Evolutionary conservation across 768 basidiomycete species (phyloP).

Genomic region (Rhodosporidiobolus odoratus): DNA sequence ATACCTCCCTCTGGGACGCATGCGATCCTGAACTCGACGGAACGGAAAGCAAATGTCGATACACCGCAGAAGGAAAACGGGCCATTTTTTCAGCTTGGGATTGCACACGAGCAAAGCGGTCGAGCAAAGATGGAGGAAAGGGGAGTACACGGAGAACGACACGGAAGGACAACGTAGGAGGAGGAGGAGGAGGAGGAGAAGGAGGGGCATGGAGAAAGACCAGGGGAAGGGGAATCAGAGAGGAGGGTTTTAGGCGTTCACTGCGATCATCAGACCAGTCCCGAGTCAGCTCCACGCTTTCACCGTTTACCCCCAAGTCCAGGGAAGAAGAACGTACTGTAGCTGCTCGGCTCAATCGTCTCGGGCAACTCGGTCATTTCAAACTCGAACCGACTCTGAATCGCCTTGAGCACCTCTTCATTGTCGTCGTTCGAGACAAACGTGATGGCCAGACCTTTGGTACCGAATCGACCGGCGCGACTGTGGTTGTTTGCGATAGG

Average conservation of each 20-base stretch:
- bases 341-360: constrained; percentile 86
- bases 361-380: constrained; percentile 92
- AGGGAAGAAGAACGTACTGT: constrained; percentile 51
- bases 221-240: not conserved
- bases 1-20: too few relatives aligned
- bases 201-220: not conserved
- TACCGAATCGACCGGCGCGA: constrained; percentile 98
- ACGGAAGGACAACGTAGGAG: not conserved
- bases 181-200: not conserved
- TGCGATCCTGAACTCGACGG: too few relatives aligned
- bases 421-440: constrained; percentile 90
- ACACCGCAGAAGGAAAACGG: too few relatives aligned
- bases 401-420: constrained; percentile 85
- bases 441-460: constrained; percentile 96
- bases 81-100: too few relatives aligned
- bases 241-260: constrained; percentile 14
- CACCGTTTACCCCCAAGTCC: not conserved
- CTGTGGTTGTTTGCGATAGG: constrained; percentile 52
- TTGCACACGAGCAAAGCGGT: too few relatives aligned
- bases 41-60: too few relatives aligned
- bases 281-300: not conserved
- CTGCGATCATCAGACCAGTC: not conserved
- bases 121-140: not conserved
- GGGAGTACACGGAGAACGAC: not conserved
- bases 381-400: constrained; percentile 95